Percentiles rank a stretch among this genome's conserved stretches.
Conservation (phyloP, 306 rosid species). For the Prunus salicina region DNA sequence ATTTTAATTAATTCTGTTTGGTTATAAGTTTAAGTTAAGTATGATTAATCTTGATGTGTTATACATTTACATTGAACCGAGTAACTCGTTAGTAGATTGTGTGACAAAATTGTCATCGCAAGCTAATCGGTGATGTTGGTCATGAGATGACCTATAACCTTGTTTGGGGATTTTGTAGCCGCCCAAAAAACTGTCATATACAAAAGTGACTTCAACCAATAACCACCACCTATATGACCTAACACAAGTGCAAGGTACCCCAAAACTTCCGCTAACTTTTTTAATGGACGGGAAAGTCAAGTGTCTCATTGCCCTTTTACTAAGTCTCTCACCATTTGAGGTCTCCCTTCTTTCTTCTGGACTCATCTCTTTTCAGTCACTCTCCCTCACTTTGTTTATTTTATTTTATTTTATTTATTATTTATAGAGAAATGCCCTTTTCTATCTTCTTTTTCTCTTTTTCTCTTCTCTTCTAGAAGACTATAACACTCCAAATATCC, state of each 20-base stretch:
- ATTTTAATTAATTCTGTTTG: too few species aligned
- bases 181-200: background rate
- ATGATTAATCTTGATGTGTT: too few species aligned
- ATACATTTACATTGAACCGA: too few species aligned
- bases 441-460: background rate
- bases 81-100: too few species aligned
- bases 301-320: background rate
- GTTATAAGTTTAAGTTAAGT: too few species aligned
- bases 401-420: too few species aligned
- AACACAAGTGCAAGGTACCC: background rate
- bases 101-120: background rate
- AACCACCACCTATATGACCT: background rate
- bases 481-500: background rate
- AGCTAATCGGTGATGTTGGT: too few species aligned
- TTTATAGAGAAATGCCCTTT: background rate
- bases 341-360: background rate
- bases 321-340: background rate
- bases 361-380: background rate
- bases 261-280: background rate
- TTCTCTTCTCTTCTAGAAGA: conserved; percentile 2
- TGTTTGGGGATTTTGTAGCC: background rate
- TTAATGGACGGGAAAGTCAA: background rate
- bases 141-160: background rate
- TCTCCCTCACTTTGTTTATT: background rate
- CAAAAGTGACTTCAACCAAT: background rate